phyloP scores from a whole-genome alignment of 371 early-diverging fungal genomes.

The Pancytospora philotis region DNA sequence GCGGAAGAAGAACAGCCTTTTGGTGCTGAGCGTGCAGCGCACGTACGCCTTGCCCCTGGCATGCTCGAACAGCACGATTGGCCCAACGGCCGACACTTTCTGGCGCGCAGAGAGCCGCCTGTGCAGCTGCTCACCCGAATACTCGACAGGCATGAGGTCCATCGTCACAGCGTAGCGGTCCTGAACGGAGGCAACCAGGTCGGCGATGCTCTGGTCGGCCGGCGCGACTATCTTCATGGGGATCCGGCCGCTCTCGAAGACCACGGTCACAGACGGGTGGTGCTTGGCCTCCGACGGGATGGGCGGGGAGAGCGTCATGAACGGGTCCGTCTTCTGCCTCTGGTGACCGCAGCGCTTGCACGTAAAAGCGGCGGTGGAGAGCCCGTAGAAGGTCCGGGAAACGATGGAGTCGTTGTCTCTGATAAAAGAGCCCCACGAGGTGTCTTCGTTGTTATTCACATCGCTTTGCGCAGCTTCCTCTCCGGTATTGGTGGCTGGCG shows the following conservation, averaged over 20 bases:
- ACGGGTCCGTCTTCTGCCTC: conserved; percentile 74
- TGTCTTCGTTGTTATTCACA: not conserved
- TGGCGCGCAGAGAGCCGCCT: not conserved
- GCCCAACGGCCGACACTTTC: not conserved
- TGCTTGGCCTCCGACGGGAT: conserved; percentile 63
- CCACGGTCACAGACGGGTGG: not conserved
- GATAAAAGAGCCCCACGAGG: conserved; percentile 58
- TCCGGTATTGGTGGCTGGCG: not conserved
- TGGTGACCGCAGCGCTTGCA: conserved; percentile 70
- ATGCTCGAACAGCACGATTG: conserved; percentile 3
- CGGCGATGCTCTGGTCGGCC: not conserved
- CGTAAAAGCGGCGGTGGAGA: conserved; percentile 66
- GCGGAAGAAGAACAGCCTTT: conserved; percentile 1
- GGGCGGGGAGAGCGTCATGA: conserved; percentile 78
- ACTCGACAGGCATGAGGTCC: not conserved
- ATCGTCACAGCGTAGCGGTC: not conserved
- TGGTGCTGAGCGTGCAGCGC: not conserved
- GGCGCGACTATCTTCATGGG: conserved; percentile 26
- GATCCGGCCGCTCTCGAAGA: not conserved
- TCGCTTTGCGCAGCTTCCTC: no score
- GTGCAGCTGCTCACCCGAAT: not conserved
- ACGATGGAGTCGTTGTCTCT: conserved; percentile 71
- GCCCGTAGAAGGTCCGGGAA: conserved; percentile 73
- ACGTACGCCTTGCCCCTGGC: not conserved
- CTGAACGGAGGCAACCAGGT: conserved; percentile 14